Conservation (phyloP, 2,329 filamentous ascomycete species). For the Ophiostoma ulmi region DNA sequence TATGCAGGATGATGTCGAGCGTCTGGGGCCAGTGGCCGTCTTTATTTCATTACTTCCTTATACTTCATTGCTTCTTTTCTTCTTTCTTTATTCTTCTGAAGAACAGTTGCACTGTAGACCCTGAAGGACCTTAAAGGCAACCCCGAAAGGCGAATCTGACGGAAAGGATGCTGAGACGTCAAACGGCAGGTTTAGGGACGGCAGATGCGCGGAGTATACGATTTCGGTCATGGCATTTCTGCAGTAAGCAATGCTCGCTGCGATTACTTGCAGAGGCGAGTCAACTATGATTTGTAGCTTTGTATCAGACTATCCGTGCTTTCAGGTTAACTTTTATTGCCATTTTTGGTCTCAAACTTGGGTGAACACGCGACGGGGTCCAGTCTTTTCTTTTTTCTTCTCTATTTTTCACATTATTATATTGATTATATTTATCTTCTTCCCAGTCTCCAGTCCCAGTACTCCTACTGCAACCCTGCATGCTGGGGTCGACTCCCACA, state of each 20-base stretch:
- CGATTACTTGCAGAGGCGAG: neutral
- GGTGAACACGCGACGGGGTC: neutral
- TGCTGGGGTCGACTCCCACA: neutral
- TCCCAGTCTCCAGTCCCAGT: neutral
- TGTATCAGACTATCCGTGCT: neutral
- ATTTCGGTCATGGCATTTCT: neutral
- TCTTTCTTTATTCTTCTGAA: neutral
- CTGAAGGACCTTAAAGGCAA: neutral
- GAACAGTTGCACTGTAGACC: neutral
- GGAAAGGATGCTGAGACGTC: neutral
- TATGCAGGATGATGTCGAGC: constrained; percentile 7
- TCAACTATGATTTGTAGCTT: neutral
- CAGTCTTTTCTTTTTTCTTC: neutral
- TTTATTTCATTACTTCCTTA: too few relatives aligned
- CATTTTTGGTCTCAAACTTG: neutral
- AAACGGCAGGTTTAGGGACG: neutral
- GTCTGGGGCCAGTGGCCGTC: neutral
- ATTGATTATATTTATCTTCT: neutral
- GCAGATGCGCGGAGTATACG: constrained; percentile 2
- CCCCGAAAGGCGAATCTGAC: neutral
- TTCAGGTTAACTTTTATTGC: neutral
- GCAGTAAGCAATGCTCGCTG: neutral
- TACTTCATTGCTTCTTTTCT: neutral
- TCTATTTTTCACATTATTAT: neutral
- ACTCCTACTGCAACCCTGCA: neutral